Conservation (phyloP, 805 yeast genomes). For the Ogataea zsoltii region DNA sequence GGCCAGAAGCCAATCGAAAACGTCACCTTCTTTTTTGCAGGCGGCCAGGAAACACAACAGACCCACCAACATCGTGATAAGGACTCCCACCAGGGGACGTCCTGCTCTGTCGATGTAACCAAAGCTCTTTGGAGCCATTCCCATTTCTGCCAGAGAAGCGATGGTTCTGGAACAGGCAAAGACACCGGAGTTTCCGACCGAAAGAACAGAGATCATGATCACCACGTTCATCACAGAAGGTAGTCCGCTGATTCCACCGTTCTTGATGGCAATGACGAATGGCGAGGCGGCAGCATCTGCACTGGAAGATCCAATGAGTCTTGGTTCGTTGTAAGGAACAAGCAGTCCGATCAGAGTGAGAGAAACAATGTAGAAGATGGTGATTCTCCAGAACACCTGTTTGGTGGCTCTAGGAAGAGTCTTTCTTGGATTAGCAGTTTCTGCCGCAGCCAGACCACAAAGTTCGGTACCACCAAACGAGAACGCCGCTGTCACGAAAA, state of each 20-base stretch:
- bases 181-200: conserved; percentile 68
- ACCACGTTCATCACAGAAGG: conserved; percentile 69
- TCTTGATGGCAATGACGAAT: conserved; percentile 64
- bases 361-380: conserved; percentile 53
- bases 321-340: conserved; percentile 54
- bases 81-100: conserved; percentile 65
- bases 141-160: conserved; percentile 61
- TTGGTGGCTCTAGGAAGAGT: conserved; percentile 61
- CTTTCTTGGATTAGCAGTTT: conserved; percentile 54
- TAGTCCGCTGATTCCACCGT: conserved; percentile 54
- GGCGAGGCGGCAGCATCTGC: conserved; percentile 63
- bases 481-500: conserved; percentile 57
- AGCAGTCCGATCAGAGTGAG: conserved; percentile 52
- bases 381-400: conserved; percentile 59
- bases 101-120: conserved; percentile 68
- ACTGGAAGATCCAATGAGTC: conserved; percentile 47
- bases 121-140: conserved; percentile 55
- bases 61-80: conserved; percentile 48
- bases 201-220: conserved; percentile 60
- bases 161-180: conserved; percentile 65
- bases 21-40: conserved; percentile 46
- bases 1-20: conserved; percentile 67
- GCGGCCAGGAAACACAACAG: conserved; percentile 57
- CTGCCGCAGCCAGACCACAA: conserved; percentile 62
- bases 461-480: conserved; percentile 66